phyloP scores from a whole-genome alignment of 208 protist genomes.

The Trichomonas tenax region DNA sequence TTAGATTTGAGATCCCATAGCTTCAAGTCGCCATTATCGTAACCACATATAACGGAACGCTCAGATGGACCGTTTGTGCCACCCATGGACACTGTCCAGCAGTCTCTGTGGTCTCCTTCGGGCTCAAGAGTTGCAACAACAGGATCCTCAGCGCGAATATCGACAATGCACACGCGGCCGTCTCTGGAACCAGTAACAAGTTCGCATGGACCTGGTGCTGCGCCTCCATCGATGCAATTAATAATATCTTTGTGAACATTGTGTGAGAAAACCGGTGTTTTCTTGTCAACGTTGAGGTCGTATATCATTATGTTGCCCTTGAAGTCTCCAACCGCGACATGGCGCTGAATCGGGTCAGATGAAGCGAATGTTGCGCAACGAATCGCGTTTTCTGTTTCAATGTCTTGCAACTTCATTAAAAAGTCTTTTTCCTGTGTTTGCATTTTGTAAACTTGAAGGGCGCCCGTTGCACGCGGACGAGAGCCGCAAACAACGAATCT shows the following conservation, averaged over 20 bases:
- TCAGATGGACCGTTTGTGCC: slow-evolving; percentile 28
- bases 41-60: slow-evolving; percentile 36
- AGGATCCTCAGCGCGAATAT: slow-evolving; percentile 23
- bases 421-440: neutral
- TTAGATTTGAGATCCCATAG: slow-evolving; percentile 38
- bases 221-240: slow-evolving; percentile 40
- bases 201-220: slow-evolving; percentile 37
- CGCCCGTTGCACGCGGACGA: slow-evolving; percentile 30
- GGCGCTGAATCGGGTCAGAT: slow-evolving; percentile 26
- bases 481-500: slow-evolving; percentile 34
- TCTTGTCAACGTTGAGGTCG: slow-evolving; percentile 22
- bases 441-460: slow-evolving; percentile 35
- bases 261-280: slow-evolving; percentile 25
- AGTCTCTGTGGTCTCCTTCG: slow-evolving; percentile 27
- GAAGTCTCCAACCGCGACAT: slow-evolving; percentile 37
- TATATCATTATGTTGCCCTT: slow-evolving; percentile 27
- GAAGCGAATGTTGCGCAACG: slow-evolving; percentile 40
- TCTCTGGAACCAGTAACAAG: slow-evolving; percentile 39
- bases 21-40: slow-evolving; percentile 49
- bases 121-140: slow-evolving; percentile 33
- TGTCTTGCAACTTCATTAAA: neutral
- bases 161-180: slow-evolving; percentile 35
- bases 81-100: slow-evolving; percentile 42
- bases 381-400: slow-evolving; percentile 23
- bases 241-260: slow-evolving; percentile 34